A percentile compares a stretch with the other conserved stretches of the same genome.
Conservation (phyloP, 106 monocot species). For the Narthecium ossifragum region DNA sequence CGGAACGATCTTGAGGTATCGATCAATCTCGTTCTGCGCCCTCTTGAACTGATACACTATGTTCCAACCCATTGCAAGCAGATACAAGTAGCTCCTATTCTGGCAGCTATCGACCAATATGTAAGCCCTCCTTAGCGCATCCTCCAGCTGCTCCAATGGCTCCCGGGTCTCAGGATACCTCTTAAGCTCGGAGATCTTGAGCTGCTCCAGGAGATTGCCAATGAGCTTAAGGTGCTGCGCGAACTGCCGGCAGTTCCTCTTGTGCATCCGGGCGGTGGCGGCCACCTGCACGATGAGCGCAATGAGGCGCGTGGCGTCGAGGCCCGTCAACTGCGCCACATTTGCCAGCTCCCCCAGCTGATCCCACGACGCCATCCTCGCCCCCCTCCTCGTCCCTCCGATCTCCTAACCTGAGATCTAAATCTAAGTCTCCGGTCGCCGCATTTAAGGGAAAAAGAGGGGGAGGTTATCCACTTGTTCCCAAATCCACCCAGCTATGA, state of each 20-base stretch:
- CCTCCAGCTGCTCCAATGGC: slow-evolving; percentile 71
- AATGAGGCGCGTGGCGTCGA: slow-evolving; percentile 53
- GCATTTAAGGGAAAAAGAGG: too few relatives aligned
- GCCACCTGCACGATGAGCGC: slow-evolving; percentile 52
- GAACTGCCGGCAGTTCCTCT: slow-evolving; percentile 56
- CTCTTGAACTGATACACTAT: slow-evolving; percentile 67
- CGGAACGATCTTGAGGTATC: slow-evolving; percentile 49
- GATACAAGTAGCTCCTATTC: slow-evolving; percentile 52
- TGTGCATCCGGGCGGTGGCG: slow-evolving; percentile 64
- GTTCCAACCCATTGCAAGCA: slow-evolving; percentile 67
- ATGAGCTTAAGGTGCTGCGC: slow-evolving; percentile 68
- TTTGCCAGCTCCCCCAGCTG: slow-evolving; percentile 47
- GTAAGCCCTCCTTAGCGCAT: slow-evolving; percentile 51
- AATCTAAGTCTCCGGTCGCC: too few relatives aligned
- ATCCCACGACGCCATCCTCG: slow-evolving; percentile 50
- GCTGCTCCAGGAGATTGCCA: slow-evolving; percentile 59
- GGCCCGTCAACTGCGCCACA: slow-evolving; percentile 52
- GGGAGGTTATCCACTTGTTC: too few relatives aligned
- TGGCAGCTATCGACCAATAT: slow-evolving; percentile 61
- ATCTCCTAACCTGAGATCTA: too few relatives aligned
- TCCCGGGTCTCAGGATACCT: slow-evolving; percentile 63
- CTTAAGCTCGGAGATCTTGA: slow-evolving; percentile 67
- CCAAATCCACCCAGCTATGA: too few relatives aligned
- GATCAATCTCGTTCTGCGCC: slow-evolving; percentile 72
- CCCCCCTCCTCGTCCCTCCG: neutral